Conservation (phyloP, 768 basidiomycete species). For the Floccularia luteovirens region DNA sequence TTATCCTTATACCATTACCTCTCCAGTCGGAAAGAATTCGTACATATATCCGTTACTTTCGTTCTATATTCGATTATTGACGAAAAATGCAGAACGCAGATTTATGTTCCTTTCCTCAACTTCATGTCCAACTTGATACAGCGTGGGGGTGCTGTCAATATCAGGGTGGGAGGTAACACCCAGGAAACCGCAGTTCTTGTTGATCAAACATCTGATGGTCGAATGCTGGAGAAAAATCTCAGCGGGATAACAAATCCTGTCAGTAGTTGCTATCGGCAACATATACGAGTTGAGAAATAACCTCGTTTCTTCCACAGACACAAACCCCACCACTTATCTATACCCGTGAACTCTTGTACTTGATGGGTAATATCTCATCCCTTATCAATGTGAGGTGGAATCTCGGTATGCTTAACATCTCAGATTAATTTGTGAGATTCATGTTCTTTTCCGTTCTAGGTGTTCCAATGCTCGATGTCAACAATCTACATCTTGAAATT, state of each 20-base stretch:
- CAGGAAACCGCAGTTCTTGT: constrained; percentile 60
- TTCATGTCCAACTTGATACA: constrained; percentile 60
- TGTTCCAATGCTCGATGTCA: constrained; percentile 63
- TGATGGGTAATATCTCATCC: constrained; percentile 51
- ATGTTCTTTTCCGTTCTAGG: constrained; percentile 20
- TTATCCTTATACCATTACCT: not conserved
- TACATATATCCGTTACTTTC: constrained; percentile 11
- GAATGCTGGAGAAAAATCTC: constrained; percentile 18
- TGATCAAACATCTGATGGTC: constrained; percentile 34
- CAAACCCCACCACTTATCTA: constrained; percentile 61
- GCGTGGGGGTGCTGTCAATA: constrained; percentile 51
- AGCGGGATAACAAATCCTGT: constrained; percentile 14
- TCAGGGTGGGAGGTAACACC: constrained; percentile 75
- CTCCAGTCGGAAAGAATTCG: constrained; percentile 46
- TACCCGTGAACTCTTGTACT: constrained; percentile 58
- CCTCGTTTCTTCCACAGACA: no score
- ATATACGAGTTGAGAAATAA: no score
- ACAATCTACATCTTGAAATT: constrained; percentile 45
- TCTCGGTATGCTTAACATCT: constrained; percentile 26
- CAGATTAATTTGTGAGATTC: not conserved
- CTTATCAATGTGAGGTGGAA: constrained; percentile 60
- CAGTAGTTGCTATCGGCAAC: constrained; percentile 4
- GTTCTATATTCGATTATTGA: constrained; percentile 6
- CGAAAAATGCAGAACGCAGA: constrained; percentile 27
- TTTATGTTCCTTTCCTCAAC: constrained; percentile 64